Base-by-base conservation (phyloP, 129 eudicot species). In the Heracleum sosnowskyi region DNA sequence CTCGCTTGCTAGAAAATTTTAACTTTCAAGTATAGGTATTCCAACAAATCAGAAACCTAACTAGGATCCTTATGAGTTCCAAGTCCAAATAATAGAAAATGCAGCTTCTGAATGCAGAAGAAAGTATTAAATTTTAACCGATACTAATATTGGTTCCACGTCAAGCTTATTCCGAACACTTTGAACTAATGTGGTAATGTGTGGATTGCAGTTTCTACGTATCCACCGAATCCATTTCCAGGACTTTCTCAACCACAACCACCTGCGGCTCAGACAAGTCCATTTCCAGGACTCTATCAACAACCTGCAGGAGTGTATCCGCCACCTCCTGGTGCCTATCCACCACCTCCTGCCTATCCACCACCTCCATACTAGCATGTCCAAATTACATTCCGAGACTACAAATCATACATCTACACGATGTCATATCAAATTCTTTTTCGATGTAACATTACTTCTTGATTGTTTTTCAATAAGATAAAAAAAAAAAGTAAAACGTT, bases 231-330 rank as follows among this genome's bases (percentile, higher is more conserved):
- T 75, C 78, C 78, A 75, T 75, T 51, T 49, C 64, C 68, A 51
- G 78, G 78, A 47, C 64, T 75, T 26, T 33, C 42, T 15, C 80
- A 24, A 47, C 80, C 44, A 16, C 55, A 45, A 2, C 3, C 80
- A 39, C 13, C 60, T 18, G 34, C 75, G 6, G 26, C 28, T 34
- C 74, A 73, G 12, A n/a, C 74, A 66, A 45, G 40, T 64, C 74
- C 80, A 41, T 63, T 69, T 31, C 72, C 41, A 22, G 80, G 74
- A 78, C 60, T 64, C 75, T 78, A 64, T 62, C 80, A 73, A 66
- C 63, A 41, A 64, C 80, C 60, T 11, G 29, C 80, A 29, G 77
- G 55, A 74, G 60, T 18, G 7, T 73, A 73, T 73, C 77, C 60
- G 2, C 77, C 74, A 64, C 75, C 57, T 41, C 47, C 49, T 0